Base-by-base conservation (phyloP, 148 eudicot genomes). In the Vaccinium macrocarpon region DNA sequence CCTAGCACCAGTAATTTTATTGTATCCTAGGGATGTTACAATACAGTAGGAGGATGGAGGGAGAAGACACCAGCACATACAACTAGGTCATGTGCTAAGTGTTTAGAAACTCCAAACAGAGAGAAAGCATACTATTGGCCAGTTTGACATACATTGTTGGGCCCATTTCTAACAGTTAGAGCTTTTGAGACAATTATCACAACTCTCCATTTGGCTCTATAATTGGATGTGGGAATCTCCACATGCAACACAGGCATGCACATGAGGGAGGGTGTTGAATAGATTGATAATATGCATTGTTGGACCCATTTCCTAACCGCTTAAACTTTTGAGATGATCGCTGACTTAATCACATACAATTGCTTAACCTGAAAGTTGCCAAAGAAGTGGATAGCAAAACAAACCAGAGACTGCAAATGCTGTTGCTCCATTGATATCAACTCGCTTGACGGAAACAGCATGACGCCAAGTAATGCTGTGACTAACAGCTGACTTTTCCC, bases 401-500 rank as follows among this genome's bases (percentile, higher is more conserved):
- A 86, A 42, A 95, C 99, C 99, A 80, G 98, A 86, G 88, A 96
- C 90, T 72, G 95, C 91, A 91, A 90, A 94, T 59, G 98, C 99
- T 70, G 88, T 90, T 57, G 96, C 90, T 89, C 99, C 99, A 87
- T 86, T 88, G 79, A 96, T 94, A 76, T 90, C 93, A 15, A 91
- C 95, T 84, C 84, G 88, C 87, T 91, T 94, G 73, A 82, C 99
- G 56, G 92, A 79, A 48, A 96, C 55, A 88, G 95, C 86, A 89
- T 90, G 86, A 62, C 88, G 89, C 99, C 96, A 92, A 64, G 97
- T 92, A 79, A 93, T 89, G 61, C 93, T 83, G 86, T 96, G 99
- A 86, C 99, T 93, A 82, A 94, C 95, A 86, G 95, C 99, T 81
- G 99, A 96, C 81, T 88, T 88, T 87, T 96, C 99, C 90, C 99